Evolutionary conservation across 139 green algal genomes (phyloP).

Genomic region (Edaphochlamys debaryana): DNA sequence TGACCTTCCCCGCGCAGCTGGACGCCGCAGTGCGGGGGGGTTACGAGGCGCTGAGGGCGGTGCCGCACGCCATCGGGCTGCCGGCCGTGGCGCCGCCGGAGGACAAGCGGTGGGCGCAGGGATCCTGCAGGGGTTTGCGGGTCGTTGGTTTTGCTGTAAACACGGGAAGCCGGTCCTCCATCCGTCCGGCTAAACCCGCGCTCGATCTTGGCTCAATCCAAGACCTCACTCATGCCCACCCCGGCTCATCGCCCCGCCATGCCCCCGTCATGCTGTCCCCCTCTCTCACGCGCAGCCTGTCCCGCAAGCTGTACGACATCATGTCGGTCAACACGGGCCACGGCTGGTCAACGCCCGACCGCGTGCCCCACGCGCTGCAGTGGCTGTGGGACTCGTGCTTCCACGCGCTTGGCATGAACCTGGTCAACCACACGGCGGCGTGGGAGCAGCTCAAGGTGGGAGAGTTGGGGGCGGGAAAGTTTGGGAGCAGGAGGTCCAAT

Average conservation of each 20-base stretch:
- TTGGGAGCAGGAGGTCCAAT: too few relatives aligned
- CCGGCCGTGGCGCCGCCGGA: neutral
- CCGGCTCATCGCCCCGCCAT: too few relatives aligned
- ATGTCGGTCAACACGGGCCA: constrained; percentile 15
- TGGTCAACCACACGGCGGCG: constrained; percentile 18
- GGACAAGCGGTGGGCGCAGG: constrained; percentile 14
- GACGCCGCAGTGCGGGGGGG: neutral
- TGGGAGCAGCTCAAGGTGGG: constrained; percentile 31
- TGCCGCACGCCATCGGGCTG: constrained; percentile 1
- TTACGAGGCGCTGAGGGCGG: constrained; percentile 6
- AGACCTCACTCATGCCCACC: too few relatives aligned
- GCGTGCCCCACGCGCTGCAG: constrained; percentile 22
- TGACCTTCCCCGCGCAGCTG: neutral
- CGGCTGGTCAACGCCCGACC: constrained; percentile 33
- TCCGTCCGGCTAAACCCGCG: too few relatives aligned
- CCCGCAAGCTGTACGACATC: constrained; percentile 37
- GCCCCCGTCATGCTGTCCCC: too few relatives aligned
- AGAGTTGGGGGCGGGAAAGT: too few relatives aligned
- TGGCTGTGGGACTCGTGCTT: constrained; percentile 43
- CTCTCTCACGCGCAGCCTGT: neutral
- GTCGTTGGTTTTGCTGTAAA: too few relatives aligned
- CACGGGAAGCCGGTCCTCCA: too few relatives aligned
- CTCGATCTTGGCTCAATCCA: too few relatives aligned
- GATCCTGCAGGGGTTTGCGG: too few relatives aligned
- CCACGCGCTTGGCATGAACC: constrained; percentile 34